These are phyloP conservation scores for Sporothrix humicola DNA, from an alignment of 2,329 filamentous ascomycete species.

Conservation along the genomic window DNA sequence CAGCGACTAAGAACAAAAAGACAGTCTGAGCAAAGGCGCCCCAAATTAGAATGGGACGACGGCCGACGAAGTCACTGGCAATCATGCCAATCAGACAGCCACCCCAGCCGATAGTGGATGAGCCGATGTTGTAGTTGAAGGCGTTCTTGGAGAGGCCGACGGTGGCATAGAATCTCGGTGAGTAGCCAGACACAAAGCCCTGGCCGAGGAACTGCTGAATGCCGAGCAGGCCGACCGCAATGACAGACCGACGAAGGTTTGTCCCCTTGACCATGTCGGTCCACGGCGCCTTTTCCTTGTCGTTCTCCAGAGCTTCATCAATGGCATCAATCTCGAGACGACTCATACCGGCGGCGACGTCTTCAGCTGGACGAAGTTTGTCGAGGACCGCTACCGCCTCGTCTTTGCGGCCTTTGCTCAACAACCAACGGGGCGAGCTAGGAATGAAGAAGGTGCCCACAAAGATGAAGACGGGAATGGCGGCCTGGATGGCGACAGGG, in stretches of 20 bases:
- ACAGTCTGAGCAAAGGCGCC: constrained; percentile 28
- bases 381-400: constrained; percentile 46
- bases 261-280: constrained; percentile 27
- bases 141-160: constrained; percentile 29
- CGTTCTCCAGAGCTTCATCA: constrained; percentile 4
- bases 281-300: constrained; percentile 29
- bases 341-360: constrained; percentile 22
- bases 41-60: constrained; percentile 24
- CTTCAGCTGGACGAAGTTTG: constrained; percentile 18
- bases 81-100: constrained; percentile 32
- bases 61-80: constrained; percentile 31
- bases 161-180: constrained; percentile 31
- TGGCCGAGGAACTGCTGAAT: constrained; percentile 33
- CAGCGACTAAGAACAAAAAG: constrained; percentile 27
- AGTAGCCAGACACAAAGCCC: constrained; percentile 31
- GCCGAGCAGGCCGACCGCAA: constrained; percentile 31
- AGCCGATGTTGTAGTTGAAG: constrained; percentile 34
- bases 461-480: constrained; percentile 44
- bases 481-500: constrained; percentile 29
- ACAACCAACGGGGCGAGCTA: constrained; percentile 56
- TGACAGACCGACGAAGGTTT: constrained; percentile 21
- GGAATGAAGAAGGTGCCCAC: constrained; percentile 50
- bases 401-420: constrained; percentile 52
- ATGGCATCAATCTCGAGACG: constrained; percentile 30
- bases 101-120: constrained; percentile 30